Conservation (phyloP, 495 filamentous ascomycete species). For the Pyronema domesticum region DNA sequence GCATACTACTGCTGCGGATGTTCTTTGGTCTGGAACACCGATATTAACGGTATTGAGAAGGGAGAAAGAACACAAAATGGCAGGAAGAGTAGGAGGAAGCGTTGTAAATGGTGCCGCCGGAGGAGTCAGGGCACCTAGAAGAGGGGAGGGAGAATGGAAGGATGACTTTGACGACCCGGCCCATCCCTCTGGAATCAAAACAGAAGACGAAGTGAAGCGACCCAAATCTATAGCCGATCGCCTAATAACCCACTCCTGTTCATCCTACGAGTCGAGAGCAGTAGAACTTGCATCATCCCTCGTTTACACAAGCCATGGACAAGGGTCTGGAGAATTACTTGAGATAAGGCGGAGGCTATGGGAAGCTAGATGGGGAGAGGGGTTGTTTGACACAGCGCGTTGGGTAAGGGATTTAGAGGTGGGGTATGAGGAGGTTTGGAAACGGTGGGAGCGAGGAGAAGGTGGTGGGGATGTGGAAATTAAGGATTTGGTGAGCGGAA, state of each 20-base stretch:
- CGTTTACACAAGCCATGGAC: conserved; percentile 34
- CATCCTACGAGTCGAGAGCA: conserved; percentile 58
- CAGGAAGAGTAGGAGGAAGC: conserved; percentile 43
- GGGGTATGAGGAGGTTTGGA: conserved; percentile 79
- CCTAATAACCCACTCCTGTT: too few species aligned
- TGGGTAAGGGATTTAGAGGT: conserved; percentile 88
- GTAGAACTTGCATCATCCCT: conserved; percentile 51
- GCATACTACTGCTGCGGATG: conserved; percentile 92
- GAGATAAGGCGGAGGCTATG: conserved; percentile 48
- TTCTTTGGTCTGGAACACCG: conserved; percentile 90
- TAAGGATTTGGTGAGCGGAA: conserved; percentile 1
- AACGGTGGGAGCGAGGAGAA: conserved; percentile 65
- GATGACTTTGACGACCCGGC: too few species aligned
- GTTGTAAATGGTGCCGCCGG: conserved; percentile 53
- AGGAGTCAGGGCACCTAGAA: too few species aligned
- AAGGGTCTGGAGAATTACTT: conserved; percentile 17
- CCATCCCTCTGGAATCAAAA: background rate
- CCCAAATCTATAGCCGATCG: too few species aligned
- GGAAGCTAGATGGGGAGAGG: conserved; percentile 61
- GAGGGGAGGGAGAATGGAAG: conserved; percentile 40
- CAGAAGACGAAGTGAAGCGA: background rate
- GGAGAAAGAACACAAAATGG: conserved; percentile 80
- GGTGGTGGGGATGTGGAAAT: conserved; percentile 70
- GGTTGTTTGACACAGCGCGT: conserved; percentile 75
- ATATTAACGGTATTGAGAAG: conserved; percentile 72